Percentiles rank a stretch among this genome's conserved stretches.
Conservation (phyloP, 768 basidiomycete species). For the Cyclocybe aegerita region DNA sequence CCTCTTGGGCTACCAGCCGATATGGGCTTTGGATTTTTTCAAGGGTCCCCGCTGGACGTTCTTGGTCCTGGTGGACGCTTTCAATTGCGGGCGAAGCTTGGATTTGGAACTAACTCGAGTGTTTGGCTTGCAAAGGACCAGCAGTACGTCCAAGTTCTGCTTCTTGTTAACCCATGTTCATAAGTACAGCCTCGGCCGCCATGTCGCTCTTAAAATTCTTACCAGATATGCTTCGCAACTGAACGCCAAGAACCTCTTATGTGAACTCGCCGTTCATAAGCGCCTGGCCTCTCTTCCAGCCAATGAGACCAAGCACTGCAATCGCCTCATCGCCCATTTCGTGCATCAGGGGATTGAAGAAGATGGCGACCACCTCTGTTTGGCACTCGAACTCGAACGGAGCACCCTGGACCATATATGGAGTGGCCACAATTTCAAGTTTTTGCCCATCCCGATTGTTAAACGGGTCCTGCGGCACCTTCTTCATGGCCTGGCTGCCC, state of each 20-base stretch:
- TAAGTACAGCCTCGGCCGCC: not conserved
- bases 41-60: too few relatives aligned
- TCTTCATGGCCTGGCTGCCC: slow-evolving; percentile 11
- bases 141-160: too few relatives aligned
- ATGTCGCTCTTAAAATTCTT: slow-evolving; percentile 21
- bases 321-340: slow-evolving; percentile 17
- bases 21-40: too few relatives aligned
- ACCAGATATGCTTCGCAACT: slow-evolving; percentile 18
- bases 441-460: slow-evolving; percentile 12
- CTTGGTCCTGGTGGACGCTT: too few relatives aligned
- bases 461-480: slow-evolving; percentile 19
- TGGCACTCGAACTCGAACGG: slow-evolving; percentile 17
- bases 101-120: too few relatives aligned
- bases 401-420: slow-evolving; percentile 5
- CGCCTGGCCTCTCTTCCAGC: slow-evolving; percentile 8
- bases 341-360: slow-evolving; percentile 19
- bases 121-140: too few relatives aligned
- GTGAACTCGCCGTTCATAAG: slow-evolving; percentile 19
- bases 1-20: too few relatives aligned
- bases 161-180: too few relatives aligned
- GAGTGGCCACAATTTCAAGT: not conserved
- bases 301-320: slow-evolving; percentile 9
- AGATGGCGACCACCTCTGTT: slow-evolving; percentile 22
- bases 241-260: slow-evolving; percentile 18
- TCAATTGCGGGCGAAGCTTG: too few relatives aligned